Base-by-base conservation (phyloP, 1,284 basidiomycete genomes). In the Papiliotrema nemorosa region DNA sequence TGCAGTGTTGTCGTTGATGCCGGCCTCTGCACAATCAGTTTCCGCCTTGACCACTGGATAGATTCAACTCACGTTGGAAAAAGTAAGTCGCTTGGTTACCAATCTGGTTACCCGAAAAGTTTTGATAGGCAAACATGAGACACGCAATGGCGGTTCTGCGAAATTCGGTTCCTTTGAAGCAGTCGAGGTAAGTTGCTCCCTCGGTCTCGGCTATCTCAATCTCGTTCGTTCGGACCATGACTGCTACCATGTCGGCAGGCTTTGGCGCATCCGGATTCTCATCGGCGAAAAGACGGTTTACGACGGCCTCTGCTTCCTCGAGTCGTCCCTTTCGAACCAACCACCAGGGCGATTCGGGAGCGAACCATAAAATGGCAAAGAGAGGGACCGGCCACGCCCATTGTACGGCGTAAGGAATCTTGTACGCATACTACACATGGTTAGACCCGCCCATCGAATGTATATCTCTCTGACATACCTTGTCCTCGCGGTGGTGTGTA, bases 221-320 rank as follows among this genome's bases (percentile, higher is more conserved):
- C 44, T 67, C 66, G 34, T 62, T 64, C 9, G 70, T 72, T 54
- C 70, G 70, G 31, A 55, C 52, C 49, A 73, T 75, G 14, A 67
- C 63, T 9, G 69, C 47, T 9, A 48, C 55, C 68, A 79, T 76
- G 47, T 75, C 75, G 41, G 79, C 57, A 5, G 70, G 69, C 49
- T 5, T 16, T 29, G 16, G 20, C 60, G 75, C 70, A 44, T 75
- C 75, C 20, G 70, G 69, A 53, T 75, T 65, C 53, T 74, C 70
- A 41, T 74, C 63, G 5, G 60, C 62, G 0, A 70, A 68, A 18
- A 80, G 65, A 12, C 77, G 66, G 16, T 57, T 52, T 12, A 80
- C 59, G 14, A 65, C 57, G 38, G 64, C 60, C 53, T 72, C 72
- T 24, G 78, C 80, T 5, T 79, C 79, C 31, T 76, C 78, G 51